A percentile compares a stretch with the other conserved stretches of the same genome.
Evolutionary conservation across 208 protist species (phyloP).

Genomic region (Trypanosoma theileri): DNA sequence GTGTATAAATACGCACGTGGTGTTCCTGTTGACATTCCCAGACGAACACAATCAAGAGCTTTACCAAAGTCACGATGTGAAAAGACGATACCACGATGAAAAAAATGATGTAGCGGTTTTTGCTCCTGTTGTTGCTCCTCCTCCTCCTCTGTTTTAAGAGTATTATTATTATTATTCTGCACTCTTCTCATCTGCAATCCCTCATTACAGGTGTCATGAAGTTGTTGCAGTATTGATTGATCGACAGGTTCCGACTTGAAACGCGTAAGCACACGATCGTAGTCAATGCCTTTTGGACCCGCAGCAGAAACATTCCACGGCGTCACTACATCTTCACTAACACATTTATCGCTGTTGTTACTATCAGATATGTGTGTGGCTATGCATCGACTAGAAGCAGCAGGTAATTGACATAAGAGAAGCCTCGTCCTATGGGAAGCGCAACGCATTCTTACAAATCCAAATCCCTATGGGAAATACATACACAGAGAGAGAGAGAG

Average conservation of each 20-base stretch:
- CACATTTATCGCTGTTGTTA: background rate
- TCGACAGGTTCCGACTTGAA: slow-evolving; percentile 80
- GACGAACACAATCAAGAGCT: slow-evolving; percentile 91
- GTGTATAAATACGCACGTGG: slow-evolving; percentile 99
- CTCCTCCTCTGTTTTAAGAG: background rate
- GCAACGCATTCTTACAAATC: no score
- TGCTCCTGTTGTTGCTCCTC: background rate
- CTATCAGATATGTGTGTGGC: background rate
- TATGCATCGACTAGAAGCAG: background rate
- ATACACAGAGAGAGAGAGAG: no score
- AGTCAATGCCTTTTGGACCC: slow-evolving; percentile 76
- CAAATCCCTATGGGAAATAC: no score
- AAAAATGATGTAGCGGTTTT: slow-evolving; percentile 85
- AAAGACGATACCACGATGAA: slow-evolving; percentile 96
- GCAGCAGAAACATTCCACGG: slow-evolving; percentile 80
- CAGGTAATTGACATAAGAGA: background rate
- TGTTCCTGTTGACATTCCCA: slow-evolving; percentile 39
- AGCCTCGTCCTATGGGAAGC: no score
- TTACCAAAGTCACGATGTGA: slow-evolving; percentile 96
- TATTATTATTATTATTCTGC: background rate
- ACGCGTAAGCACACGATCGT: slow-evolving; percentile 73
- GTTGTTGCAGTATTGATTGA: slow-evolving; percentile 30
- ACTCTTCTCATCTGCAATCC: background rate
- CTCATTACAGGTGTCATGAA: slow-evolving; percentile 34
- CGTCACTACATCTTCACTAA: slow-evolving; percentile 51